These are phyloP conservation scores for Yamadazyma trypodendri DNA, from an alignment of 1,139 yeast genomes.

Conservation along the genomic window DNA sequence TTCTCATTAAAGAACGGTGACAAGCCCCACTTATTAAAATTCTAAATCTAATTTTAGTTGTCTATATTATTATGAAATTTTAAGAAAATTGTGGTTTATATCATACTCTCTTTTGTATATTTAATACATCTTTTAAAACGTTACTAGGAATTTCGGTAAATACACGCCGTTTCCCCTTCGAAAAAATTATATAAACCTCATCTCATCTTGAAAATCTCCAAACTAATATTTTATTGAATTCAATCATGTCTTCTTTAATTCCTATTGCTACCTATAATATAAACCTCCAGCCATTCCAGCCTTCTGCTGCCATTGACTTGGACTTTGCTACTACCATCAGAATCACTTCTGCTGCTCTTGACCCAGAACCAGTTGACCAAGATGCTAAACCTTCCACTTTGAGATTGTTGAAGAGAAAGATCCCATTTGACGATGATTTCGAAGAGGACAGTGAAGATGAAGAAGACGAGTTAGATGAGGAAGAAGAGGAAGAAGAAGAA, in stretches of 20 bases:
- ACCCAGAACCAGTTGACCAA: slow-evolving; percentile 80
- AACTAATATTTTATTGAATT: slow-evolving; percentile 12
- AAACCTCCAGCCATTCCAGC: slow-evolving; percentile 81
- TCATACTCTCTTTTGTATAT: slow-evolving; percentile 32
- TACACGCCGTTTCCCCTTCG: slow-evolving; percentile 1
- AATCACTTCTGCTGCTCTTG: slow-evolving; percentile 92
- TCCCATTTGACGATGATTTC: slow-evolving; percentile 45
- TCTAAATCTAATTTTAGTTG: slow-evolving; percentile 48
- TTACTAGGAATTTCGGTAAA: slow-evolving; percentile 6
- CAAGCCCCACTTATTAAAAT: slow-evolving; percentile 98
- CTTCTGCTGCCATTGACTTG: slow-evolving; percentile 81
- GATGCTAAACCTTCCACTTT: slow-evolving; percentile 84
- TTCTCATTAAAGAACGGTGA: slow-evolving; percentile 99
- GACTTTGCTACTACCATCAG: slow-evolving; percentile 88
- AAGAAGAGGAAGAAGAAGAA: slow-evolving; percentile 26
- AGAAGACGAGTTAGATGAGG: slow-evolving; percentile 46
- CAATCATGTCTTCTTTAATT: slow-evolving; percentile 60
- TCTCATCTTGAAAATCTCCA: slow-evolving; percentile 15
- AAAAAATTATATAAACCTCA: slow-evolving; percentile 7
- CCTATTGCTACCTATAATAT: slow-evolving; percentile 86
- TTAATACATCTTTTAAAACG: slow-evolving; percentile 29
- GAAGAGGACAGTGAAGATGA: slow-evolving; percentile 55
- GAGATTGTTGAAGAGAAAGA: slow-evolving; percentile 77
- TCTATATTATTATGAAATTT: slow-evolving; percentile 15
- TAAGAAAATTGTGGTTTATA: slow-evolving; percentile 15